A percentile compares a stretch with the other conserved stretches of the same genome.
Conservation (phyloP, 148 eudicot genomes). For the Oxyria digyna region DNA sequence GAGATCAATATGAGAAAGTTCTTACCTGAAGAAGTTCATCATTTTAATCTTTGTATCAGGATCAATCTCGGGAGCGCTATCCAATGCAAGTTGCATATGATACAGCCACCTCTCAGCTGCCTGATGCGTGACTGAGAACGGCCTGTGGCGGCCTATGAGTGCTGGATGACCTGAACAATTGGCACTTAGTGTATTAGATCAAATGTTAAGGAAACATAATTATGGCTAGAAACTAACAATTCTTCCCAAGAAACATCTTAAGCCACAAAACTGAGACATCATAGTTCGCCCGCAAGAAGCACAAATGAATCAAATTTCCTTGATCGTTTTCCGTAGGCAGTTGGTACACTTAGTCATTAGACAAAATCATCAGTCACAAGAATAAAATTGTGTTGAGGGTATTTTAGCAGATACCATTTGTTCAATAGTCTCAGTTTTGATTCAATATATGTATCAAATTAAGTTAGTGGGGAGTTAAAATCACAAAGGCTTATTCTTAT, state of each 20-base stretch:
- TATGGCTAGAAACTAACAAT: not conserved
- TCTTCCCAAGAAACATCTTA: not conserved
- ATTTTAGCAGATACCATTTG: not conserved
- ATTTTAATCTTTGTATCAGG: slow-evolving; percentile 58
- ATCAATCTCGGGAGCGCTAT: slow-evolving; percentile 49
- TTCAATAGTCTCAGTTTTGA: not conserved
- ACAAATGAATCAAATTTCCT: not conserved
- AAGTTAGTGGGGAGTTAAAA: not conserved
- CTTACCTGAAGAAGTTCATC: slow-evolving; percentile 83
- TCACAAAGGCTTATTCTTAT: not conserved
- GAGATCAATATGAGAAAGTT: not conserved
- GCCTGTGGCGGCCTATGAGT: slow-evolving; percentile 77
- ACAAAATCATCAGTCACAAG: not conserved
- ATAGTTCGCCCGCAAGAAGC: not conserved
- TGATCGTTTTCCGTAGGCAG: not conserved
- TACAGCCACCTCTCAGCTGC: slow-evolving; percentile 94
- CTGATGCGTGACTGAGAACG: slow-evolving; percentile 73
- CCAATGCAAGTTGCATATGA: slow-evolving; percentile 79
- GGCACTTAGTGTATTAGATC: not conserved
- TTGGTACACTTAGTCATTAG: not conserved
- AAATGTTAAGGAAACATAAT: not conserved
- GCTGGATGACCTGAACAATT: slow-evolving; percentile 70
- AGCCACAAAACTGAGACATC: not conserved
- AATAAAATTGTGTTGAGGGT: not conserved
- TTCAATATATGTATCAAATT: not conserved